Evolutionary conservation across 1,139 yeast species (phyloP).

Genomic region (Saccharomycopsis phalli): DNA sequence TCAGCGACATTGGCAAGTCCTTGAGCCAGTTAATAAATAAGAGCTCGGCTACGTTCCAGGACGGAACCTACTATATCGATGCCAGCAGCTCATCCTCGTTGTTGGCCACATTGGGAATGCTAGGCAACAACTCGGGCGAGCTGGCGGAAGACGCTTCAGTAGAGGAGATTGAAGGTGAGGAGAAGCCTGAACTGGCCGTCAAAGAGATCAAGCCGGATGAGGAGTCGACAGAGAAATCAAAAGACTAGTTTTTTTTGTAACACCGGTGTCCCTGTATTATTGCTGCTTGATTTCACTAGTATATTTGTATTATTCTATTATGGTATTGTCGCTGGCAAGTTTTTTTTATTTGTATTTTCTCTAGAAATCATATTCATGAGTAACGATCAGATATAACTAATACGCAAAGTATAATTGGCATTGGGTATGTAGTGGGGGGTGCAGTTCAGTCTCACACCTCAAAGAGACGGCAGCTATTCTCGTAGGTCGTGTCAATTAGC

Average conservation of each 20-base stretch:
- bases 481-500: slow-evolving; percentile 55
- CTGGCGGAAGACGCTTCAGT: slow-evolving; percentile 27
- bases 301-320: too few species aligned
- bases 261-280: too few species aligned
- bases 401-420: too few species aligned
- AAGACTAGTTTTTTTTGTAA: too few species aligned
- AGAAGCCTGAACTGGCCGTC: too few species aligned
- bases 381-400: too few species aligned
- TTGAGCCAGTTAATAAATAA: slow-evolving; percentile 14
- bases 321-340: not conserved
- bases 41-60: slow-evolving; percentile 19
- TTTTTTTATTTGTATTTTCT: slow-evolving; percentile 4
- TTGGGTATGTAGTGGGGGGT: too few species aligned
- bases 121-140: slow-evolving; percentile 2
- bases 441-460: slow-evolving; percentile 25
- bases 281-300: too few species aligned
- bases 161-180: slow-evolving; percentile 25
- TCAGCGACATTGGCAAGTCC: slow-evolving; percentile 9
- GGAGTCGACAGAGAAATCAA: too few species aligned
- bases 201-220: too few species aligned
- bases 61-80: slow-evolving; percentile 24
- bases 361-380: slow-evolving; percentile 6
- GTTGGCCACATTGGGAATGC: slow-evolving; percentile 27
- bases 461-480: slow-evolving; percentile 54
- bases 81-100: slow-evolving; percentile 27